Percentiles rank a stretch among this genome's conserved stretches.
These are phyloP conservation scores for Naganishia kalamii DNA, from an alignment of 768 basidiomycete species.

Conservation along the genomic window DNA sequence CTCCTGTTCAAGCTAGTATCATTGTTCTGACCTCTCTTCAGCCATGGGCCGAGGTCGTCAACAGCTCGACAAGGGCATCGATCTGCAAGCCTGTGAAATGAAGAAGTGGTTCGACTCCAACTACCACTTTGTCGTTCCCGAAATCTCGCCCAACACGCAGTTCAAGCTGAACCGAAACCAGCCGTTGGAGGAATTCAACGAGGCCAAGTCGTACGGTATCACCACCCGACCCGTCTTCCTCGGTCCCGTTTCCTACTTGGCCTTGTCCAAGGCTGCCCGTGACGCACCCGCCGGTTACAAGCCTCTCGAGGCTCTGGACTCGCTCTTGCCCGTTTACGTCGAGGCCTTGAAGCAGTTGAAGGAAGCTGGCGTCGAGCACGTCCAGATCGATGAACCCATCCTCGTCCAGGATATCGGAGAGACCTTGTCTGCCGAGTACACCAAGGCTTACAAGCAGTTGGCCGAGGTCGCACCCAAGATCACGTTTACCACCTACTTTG, in stretches of 20 bases:
- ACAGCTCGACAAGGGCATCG: slow-evolving; percentile 67
- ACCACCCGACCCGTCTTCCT: slow-evolving; percentile 89
- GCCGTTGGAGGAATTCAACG: slow-evolving; percentile 84
- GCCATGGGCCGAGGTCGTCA: slow-evolving; percentile 98
- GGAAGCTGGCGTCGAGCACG: slow-evolving; percentile 83
- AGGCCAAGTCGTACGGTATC: slow-evolving; percentile 84
- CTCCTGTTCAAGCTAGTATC: neutral
- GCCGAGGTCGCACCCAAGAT: slow-evolving; percentile 80
- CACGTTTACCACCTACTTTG: slow-evolving; percentile 90
- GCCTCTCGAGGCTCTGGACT: slow-evolving; percentile 80
- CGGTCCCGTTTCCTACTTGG: slow-evolving; percentile 90
- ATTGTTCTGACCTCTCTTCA: slow-evolving; percentile 17
- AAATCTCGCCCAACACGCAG: slow-evolving; percentile 78
- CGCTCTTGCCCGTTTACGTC: slow-evolving; percentile 84
- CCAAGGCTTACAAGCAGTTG: slow-evolving; percentile 72
- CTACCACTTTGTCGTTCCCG: slow-evolving; percentile 98
- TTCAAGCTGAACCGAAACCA: slow-evolving; percentile 97
- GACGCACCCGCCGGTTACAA: slow-evolving; percentile 76
- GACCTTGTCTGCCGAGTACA: slow-evolving; percentile 69
- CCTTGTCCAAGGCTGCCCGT: slow-evolving; percentile 83
- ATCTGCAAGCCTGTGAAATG: slow-evolving; percentile 97
- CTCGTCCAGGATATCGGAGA: slow-evolving; percentile 84
- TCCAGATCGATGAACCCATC: slow-evolving; percentile 94
- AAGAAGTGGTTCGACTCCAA: slow-evolving; percentile 99
- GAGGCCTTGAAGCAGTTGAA: slow-evolving; percentile 84